A percentile compares a stretch with the other conserved stretches of the same genome.
Evolutionary conservation across 106 monocot species (phyloP).

Genomic region (Chionographis japonica): DNA sequence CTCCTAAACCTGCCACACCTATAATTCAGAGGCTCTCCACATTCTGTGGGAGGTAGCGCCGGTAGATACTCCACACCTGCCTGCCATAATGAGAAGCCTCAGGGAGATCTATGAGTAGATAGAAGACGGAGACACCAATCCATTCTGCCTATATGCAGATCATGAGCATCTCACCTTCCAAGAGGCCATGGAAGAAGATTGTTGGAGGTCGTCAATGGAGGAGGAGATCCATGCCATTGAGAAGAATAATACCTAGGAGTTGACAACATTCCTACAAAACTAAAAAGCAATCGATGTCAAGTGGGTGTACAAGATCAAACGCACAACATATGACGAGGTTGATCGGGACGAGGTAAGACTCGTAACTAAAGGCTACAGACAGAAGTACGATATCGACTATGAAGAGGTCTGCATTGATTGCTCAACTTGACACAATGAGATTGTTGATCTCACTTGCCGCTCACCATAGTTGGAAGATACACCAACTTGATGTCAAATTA

Average conservation of each 20-base stretch:
- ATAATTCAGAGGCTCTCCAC: not conserved
- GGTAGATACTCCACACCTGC: too few species aligned
- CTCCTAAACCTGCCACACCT: not conserved
- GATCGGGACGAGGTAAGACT: not conserved
- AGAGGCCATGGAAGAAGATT: too few species aligned
- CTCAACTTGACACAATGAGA: slow-evolving; percentile 4
- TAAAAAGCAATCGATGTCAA: slow-evolving; percentile 1
- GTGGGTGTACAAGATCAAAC: slow-evolving; percentile 5
- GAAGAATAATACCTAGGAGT: not conserved
- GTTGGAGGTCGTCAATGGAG: not conserved
- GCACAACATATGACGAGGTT: not conserved
- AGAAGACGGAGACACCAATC: not conserved
- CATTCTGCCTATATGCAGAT: not conserved
- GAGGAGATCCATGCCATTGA: too few species aligned
- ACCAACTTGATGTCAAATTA: slow-evolving; percentile 2
- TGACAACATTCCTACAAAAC: not conserved
- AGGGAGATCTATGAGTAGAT: not conserved
- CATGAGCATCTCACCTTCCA: too few species aligned
- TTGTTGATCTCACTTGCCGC: slow-evolving; percentile 3
- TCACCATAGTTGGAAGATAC: slow-evolving; percentile 3
- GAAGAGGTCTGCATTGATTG: not conserved
- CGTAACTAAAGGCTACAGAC: slow-evolving; percentile 1
- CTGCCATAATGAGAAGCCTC: not conserved
- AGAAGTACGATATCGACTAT: slow-evolving; percentile 1
- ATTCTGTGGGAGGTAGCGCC: too few species aligned